These are phyloP conservation scores for Claviceps spartinae DNA, from an alignment of 2,329 filamentous ascomycete species.

Conservation along the genomic window DNA sequence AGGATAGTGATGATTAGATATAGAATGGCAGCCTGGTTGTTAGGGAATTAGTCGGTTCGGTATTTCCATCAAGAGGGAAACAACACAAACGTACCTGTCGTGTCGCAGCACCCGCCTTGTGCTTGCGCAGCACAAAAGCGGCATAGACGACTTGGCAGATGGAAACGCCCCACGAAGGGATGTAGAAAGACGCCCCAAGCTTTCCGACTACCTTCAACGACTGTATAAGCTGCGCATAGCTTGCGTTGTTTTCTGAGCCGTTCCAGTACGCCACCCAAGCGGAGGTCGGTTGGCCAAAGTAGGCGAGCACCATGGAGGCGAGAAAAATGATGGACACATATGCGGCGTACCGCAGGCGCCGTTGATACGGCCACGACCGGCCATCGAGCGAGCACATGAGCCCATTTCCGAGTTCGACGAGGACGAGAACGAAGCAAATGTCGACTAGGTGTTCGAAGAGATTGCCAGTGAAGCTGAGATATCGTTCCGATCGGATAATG, in stretches of 20 bases:
- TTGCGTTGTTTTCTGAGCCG: slow-evolving; percentile 5
- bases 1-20: slow-evolving; percentile 3
- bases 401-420: slow-evolving; percentile 6
- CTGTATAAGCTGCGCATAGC: slow-evolving; percentile 6
- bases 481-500: slow-evolving; percentile 5
- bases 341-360: slow-evolving; percentile 1
- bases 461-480: slow-evolving; percentile 7
- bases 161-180: slow-evolving; percentile 4
- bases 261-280: slow-evolving; percentile 7
- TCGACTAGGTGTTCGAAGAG: slow-evolving; percentile 6
- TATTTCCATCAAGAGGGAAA: no score
- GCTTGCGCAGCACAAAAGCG: slow-evolving; percentile 6
- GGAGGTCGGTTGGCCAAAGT: slow-evolving; percentile 5
- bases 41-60: no score
- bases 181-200: slow-evolving; percentile 4
- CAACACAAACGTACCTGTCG: slow-evolving; percentile 2
- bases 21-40: slow-evolving; percentile 2
- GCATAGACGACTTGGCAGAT: slow-evolving; percentile 4
- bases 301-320: background rate
- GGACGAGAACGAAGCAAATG: slow-evolving; percentile 2
- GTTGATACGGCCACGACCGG: slow-evolving; percentile 2
- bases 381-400: slow-evolving; percentile 4
- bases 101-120: slow-evolving; percentile 3
- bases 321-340: background rate
- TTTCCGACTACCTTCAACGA: slow-evolving; percentile 5